phyloP scores from a whole-genome alignment of 202 grass and related monocot species.

The Zoysia matrella region DNA sequence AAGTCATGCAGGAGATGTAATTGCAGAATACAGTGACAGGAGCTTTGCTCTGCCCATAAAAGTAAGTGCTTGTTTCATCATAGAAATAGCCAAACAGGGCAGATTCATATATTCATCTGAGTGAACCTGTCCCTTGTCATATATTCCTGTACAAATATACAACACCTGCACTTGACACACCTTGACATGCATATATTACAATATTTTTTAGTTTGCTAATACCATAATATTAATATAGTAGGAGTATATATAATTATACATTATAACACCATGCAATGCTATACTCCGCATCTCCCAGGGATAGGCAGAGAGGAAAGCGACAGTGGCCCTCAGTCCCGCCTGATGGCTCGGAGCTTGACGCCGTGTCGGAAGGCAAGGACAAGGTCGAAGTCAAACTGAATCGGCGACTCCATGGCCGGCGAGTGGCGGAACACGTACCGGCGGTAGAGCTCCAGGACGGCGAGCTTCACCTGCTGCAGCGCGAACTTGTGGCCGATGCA shows the following conservation, averaged over 20 bases:
- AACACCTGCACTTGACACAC: neutral
- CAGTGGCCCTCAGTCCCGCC: slow-evolving; percentile 22
- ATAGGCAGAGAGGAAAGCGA: neutral
- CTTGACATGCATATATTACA: neutral
- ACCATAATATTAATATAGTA: neutral
- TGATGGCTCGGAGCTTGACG: slow-evolving; percentile 77
- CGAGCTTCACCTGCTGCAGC: slow-evolving; percentile 87
- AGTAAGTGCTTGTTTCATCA: neutral
- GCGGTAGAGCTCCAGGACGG: slow-evolving; percentile 69
- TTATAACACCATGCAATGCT: neutral
- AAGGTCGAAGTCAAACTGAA: slow-evolving; percentile 85
- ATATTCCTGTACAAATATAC: neutral
- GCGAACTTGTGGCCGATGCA: slow-evolving; percentile 94
- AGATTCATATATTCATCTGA: neutral
- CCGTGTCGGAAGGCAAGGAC: slow-evolving; percentile 80
- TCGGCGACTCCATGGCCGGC: slow-evolving; percentile 72
- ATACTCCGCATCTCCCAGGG: neutral
- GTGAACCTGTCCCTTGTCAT: neutral
- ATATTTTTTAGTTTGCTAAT: neutral
- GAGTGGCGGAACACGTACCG: slow-evolving; percentile 81
- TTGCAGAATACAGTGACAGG: no score
- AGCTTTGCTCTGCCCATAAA: no score
- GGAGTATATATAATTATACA: neutral
- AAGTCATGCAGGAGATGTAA: neutral
- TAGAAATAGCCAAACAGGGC: neutral